Percentiles rank a stretch among this genome's conserved stretches.
phyloP scores from a whole-genome alignment of 2,329 filamentous ascomycete species.

The Ophioceras dolichostomum region DNA sequence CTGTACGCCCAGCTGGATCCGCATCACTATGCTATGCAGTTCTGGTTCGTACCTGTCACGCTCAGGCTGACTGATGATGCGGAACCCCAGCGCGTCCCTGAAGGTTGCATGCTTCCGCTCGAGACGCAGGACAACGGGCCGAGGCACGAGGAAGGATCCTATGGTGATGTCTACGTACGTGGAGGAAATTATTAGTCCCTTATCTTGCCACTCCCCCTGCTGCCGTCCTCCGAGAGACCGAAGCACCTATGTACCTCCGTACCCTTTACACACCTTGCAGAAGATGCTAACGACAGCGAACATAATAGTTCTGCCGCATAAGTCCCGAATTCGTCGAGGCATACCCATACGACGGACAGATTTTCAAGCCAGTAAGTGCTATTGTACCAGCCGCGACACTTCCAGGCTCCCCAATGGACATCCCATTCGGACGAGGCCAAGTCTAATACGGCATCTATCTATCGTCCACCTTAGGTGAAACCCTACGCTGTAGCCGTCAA shows the following conservation, averaged over 20 bases:
- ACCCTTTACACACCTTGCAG: too few relatives aligned
- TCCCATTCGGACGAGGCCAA: neutral
- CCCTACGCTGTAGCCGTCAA: constrained; percentile 4
- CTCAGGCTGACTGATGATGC: neutral
- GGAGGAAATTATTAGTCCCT: too few relatives aligned
- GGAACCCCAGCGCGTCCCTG: neutral
- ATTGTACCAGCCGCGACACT: neutral
- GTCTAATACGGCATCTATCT: neutral
- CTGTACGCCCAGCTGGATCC: neutral
- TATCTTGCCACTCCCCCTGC: too few relatives aligned
- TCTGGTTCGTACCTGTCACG: neutral
- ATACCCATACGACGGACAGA: neutral
- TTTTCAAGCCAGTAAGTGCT: neutral
- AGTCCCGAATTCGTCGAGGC: neutral
- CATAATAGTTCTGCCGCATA: neutral
- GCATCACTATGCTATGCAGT: too few relatives aligned
- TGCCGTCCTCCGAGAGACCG: too few relatives aligned
- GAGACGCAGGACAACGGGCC: neutral
- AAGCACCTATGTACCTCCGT: too few relatives aligned
- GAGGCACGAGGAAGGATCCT: neutral
- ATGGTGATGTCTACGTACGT: neutral
- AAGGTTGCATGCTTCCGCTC: neutral
- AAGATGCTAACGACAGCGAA: too few relatives aligned
- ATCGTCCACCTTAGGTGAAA: neutral
- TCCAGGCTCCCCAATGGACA: too few relatives aligned